These are phyloP conservation scores for Calonectria crousiana DNA, from an alignment of 2,329 filamentous ascomycete genomes.

Conservation along the genomic window DNA sequence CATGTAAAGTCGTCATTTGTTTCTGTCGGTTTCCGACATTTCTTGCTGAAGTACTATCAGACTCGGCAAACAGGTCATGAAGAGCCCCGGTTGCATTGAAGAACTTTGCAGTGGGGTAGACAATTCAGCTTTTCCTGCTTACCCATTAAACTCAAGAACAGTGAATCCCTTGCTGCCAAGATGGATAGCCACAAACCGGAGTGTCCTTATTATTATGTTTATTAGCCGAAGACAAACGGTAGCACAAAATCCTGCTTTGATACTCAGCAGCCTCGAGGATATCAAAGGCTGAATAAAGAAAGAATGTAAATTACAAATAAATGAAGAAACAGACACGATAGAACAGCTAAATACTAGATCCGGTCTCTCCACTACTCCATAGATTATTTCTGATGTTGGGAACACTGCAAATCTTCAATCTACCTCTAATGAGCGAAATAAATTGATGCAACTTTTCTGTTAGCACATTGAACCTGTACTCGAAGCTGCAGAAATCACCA, in stretches of 20 bases:
- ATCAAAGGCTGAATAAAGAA: no score
- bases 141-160: not conserved
- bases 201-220: not conserved
- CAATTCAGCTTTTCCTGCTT: fast-evolving
- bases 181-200: not conserved
- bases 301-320: no score
- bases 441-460: fast-evolving
- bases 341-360: no score
- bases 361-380: no score
- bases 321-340: no score
- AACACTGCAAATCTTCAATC: not conserved
- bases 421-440: not conserved
- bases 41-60: not conserved
- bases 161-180: not conserved
- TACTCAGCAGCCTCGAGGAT: no score
- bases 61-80: not conserved
- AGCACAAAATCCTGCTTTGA: not conserved
- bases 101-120: no score
- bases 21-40: not conserved
- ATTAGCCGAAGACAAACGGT: not conserved
- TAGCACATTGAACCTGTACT: not conserved
- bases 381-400: not conserved
- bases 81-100: not conserved
- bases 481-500: not conserved
- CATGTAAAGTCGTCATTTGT: not conserved